phyloP scores from a whole-genome alignment of 2,329 filamentous ascomycete species.

The Beauveria varroae region DNA sequence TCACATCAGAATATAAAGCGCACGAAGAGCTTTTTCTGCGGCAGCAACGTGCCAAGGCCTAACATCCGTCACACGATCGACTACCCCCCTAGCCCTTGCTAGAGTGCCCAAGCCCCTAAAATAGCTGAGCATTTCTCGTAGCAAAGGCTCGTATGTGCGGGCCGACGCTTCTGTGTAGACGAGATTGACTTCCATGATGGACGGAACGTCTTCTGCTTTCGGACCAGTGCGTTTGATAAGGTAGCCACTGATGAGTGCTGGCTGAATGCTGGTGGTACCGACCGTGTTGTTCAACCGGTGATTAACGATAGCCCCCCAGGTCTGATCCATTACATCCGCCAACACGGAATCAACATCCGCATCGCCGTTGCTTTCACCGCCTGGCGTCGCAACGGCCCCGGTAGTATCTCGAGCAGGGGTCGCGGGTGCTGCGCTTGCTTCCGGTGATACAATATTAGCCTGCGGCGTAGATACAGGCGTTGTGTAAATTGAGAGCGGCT shows the following conservation, averaged over 20 bases:
- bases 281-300: constrained; percentile 57
- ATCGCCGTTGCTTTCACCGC: constrained; percentile 35
- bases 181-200: constrained; percentile 57
- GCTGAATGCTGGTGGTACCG: constrained; percentile 46
- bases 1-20: constrained; percentile 56
- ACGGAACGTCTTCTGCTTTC: constrained; percentile 49
- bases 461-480: constrained; percentile 66
- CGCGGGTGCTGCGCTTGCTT: constrained; percentile 44
- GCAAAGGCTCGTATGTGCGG: constrained; percentile 52
- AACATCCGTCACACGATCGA: constrained; percentile 51
- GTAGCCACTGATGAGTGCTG: constrained; percentile 56
- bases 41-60: constrained; percentile 72
- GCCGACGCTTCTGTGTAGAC: constrained; percentile 46
- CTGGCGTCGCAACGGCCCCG: constrained; percentile 37
- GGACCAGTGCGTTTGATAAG: constrained; percentile 55
- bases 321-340: constrained; percentile 65
- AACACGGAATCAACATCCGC: constrained; percentile 54
- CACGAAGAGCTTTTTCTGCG: constrained; percentile 60
- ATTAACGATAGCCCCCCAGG: constrained; percentile 64
- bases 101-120: constrained; percentile 63
- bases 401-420: constrained; percentile 36
- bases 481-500: constrained; percentile 40
- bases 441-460: constrained; percentile 51
- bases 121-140: constrained; percentile 63
- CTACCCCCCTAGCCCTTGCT: constrained; percentile 57